Base-by-base conservation (phyloP, 345 rosid genomes). In the Mallotus nudiflorus region DNA sequence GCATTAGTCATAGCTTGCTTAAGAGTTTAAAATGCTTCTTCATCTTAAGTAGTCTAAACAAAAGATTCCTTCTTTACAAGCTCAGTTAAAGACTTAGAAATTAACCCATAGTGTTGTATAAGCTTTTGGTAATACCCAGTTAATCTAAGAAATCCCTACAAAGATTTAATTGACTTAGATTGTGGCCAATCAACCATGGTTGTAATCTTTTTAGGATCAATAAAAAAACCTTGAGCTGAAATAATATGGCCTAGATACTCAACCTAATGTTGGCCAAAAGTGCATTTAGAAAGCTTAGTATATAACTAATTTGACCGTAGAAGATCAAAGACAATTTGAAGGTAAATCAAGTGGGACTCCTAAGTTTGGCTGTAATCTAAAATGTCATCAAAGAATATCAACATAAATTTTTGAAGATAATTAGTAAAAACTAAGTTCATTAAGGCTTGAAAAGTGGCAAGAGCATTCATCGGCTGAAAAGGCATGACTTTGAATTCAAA, bases 191-290 rank as follows among this genome's bases (percentile, higher is more conserved):
- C 37, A 6, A 3, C 2, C 39, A 71, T 62, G 0, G n/a, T 37
- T 24, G 20, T 14, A 0, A 71, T 9, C 16, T 71, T 62, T 5
- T 7, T 22, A 11, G 40, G 61, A 24, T 71, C 51, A 1, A 11
- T 28, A 1, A 6, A 0, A 1, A 71, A 61, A 1, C 75, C 40
- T 9, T 15, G 14, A 33, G 3, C 37, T n/a, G n/a, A 1, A 0
- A 71, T 37, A 5, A 49, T 19, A 37, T 49, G 52, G 9, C 75
- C 62, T 15, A 71, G n/a, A 39, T 51, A 71, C 39, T 71, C 75
- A 0, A 71, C n/a, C 4, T 31, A 4, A 1, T 1, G 13, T 1
- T 57, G 11, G 0, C 46, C 29, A 70, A 70, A 70, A 5, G 39
- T 33, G 49, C 73, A 70, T 24, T 58, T 70, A 0, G 2, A 11